Evolutionary conservation across 768 basidiomycete genomes (phyloP).

Genomic region (Suillus paluster): DNA sequence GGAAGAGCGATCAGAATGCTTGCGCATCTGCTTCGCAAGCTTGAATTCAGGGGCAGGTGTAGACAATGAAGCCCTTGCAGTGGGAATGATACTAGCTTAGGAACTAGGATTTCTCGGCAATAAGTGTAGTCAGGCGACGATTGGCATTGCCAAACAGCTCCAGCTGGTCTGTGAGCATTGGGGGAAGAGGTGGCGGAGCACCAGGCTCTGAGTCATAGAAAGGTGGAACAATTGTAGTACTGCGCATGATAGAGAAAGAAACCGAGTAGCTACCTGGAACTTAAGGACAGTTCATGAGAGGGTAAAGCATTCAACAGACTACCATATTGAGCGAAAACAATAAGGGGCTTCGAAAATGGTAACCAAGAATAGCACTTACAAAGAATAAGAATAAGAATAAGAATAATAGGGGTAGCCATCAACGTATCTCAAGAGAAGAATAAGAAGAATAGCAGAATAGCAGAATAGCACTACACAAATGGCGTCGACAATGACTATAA

Average conservation of each 20-base stretch:
- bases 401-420: too few species aligned
- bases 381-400: too few species aligned
- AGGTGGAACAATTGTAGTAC: constrained; percentile 2
- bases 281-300: neutral
- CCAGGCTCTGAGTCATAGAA: constrained; percentile 5
- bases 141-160: neutral
- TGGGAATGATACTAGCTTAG: neutral
- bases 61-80: neutral
- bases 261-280: neutral
- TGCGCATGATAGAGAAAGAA: constrained; percentile 4
- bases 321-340: neutral
- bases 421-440: too few species aligned
- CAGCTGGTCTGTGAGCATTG: constrained; percentile 8
- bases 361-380: neutral
- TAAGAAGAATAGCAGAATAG: too few species aligned
- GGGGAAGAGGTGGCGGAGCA: neutral
- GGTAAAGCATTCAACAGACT: neutral
- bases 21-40: neutral
- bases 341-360: neutral
- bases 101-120: constrained; percentile 5
- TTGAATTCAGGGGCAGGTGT: neutral
- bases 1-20: neutral
- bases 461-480: too few species aligned
- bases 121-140: neutral
- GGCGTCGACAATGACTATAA: too few species aligned